Conservation (phyloP, 805 yeast species). For the Candida tammaniensis region DNA sequence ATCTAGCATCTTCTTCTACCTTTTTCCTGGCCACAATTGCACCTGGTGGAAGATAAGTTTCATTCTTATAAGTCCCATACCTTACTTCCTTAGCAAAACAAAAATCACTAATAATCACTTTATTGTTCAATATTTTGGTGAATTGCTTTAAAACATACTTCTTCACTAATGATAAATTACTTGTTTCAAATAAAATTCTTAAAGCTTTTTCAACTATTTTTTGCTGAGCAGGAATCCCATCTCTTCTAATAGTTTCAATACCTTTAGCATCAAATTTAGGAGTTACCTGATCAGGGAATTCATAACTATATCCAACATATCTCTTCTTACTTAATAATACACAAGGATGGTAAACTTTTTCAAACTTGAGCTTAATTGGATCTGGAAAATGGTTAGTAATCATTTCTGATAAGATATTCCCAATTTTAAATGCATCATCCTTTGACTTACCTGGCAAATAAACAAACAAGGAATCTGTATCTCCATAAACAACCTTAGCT, state of each 20-base stretch:
- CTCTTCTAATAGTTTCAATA: constrained; percentile 90
- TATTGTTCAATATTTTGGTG: constrained; percentile 57
- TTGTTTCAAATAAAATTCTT: constrained; percentile 65
- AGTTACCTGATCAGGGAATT: constrained; percentile 45
- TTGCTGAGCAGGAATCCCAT: constrained; percentile 91
- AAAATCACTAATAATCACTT: constrained; percentile 73
- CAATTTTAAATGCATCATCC: constrained; percentile 74
- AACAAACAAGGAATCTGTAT: constrained; percentile 91
- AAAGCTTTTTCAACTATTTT: constrained; percentile 72
- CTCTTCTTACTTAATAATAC: constrained; percentile 78
- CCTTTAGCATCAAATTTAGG: constrained; percentile 95
- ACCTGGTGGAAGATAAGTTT: constrained; percentile 80
- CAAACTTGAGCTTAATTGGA: constrained; percentile 83
- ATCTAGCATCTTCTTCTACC: constrained; percentile 61
- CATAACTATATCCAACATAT: constrained; percentile 85
- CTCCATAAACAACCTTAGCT: constrained; percentile 94
- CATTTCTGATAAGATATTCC: constrained; percentile 61
- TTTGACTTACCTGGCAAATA: constrained; percentile 80
- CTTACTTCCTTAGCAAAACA: constrained; percentile 90
- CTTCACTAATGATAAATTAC: constrained; percentile 70
- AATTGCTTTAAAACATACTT: constrained; percentile 64
- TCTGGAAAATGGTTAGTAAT: constrained; percentile 70
- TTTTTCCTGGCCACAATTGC: constrained; percentile 73
- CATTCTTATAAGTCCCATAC: constrained; percentile 77
- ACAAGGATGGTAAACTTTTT: constrained; percentile 88